Evolutionary conservation across 2,329 filamentous ascomycete species (phyloP), one percentile per base, ranked within the genome.

Genomic region (Paradendryphiella salina): DNA sequence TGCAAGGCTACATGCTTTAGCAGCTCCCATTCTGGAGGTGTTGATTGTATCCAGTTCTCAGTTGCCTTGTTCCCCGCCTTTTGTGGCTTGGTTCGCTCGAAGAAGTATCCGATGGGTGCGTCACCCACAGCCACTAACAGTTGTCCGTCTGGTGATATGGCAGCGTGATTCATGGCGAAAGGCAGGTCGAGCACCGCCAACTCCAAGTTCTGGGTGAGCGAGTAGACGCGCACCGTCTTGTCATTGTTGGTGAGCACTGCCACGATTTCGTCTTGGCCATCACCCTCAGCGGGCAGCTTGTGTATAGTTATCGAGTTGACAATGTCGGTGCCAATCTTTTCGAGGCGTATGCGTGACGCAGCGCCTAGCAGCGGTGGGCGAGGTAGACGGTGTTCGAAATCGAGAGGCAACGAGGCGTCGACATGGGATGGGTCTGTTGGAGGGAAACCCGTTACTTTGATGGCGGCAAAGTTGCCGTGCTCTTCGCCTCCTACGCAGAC

Each of bases 221-320:
- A 88, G 67, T 95, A 90, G n/a, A 96, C 76, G 21, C 87, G 87
- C 49, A 97, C 88, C 1, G 89, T 90, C 69, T 86, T 87, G 75
- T 97, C 94, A 70, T 99, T 99, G 75, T 96, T 96, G 37, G 89
- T 85, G 64, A 96, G 76, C 37, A 89, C 81, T 43, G 85, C 88
- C n/a, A 92, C 82, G 13, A 87, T 79, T 63, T 86, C 83, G 60
- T 83, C 78, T 26, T 78, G 70, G 4, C 50, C 73, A 9, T 62
- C 60, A 32, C 75, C 71, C 31, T 74, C 70, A 39, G 71, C 69
- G 9, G 73, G 70, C 43, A 77, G 73, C 32, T 79, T 80, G 73
- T 86, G 83, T 56, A 87, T 80, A 2, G 82, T 84, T 57, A 87
- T 83, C 2, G 84, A 86, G 67, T 87, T 87, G 53, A 87, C 83